Base-by-base conservation (phyloP, 371 early-diverging fungal genomes). In the Mortierella sp. region DNA sequence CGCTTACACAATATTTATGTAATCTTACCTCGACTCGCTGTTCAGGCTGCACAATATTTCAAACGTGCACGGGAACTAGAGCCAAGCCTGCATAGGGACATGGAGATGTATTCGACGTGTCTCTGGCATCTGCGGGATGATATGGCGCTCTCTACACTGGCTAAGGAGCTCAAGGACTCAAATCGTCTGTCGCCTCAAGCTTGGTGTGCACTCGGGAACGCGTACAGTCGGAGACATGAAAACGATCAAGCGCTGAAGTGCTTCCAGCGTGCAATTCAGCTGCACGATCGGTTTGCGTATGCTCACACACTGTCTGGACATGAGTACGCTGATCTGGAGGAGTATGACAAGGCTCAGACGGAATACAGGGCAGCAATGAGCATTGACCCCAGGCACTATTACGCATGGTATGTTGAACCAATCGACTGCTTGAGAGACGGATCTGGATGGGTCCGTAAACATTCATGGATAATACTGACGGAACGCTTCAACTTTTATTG, bases 261-360 rank as follows among this genome's bases (percentile, higher is more conserved):
- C 59, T 90, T 94, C 62, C 71, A 81, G 28, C 82, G 93, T 6
- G 91, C 94, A 12, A 87, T 92, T 37, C 91, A 93, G 61, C 64
- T 93, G 32, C 84, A 90, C 59, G 85, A 88, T 12, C 54, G 68
- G 31, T 90, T 88, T 60, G 83, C 87, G 12, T 94, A 94, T 61
- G 92, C 92, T 14, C 87, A 94, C 48, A 92, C 93, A 11, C 85
- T 96, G 50, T 72, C 84, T 6, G 97, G 94, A 0, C 93, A 93
- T 64, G 97, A 95, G 66, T 90, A 86, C 66, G 79, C 89, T 41
- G 84, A 86, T 9, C 78, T 84, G 41, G 93, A 92, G 47, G 91
- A 93, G 58, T 79, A 82, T 47, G 92, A 92, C 24, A 82, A 89
- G 24, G 92, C 95, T 1, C 82, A 85, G 59, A 81, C 81, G 43